Evolutionary conservation across 805 yeast genomes (phyloP).

Genomic region (Scheffersomyces amazonensis): DNA sequence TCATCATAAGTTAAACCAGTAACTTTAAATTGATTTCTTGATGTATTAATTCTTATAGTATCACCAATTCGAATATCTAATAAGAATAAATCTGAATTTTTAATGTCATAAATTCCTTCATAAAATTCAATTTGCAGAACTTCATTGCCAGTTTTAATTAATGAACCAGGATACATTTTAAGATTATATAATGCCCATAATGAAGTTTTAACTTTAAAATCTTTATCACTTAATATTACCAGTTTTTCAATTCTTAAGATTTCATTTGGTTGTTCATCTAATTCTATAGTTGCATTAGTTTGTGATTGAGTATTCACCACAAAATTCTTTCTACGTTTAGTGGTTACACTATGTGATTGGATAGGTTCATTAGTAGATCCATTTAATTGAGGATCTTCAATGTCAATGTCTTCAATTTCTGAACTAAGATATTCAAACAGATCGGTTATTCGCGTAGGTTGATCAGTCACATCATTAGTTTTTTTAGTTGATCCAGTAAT

Average conservation of each 20-base stretch:
- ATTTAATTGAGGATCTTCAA: not conserved
- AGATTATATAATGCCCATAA: constrained; percentile 56
- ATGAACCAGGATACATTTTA: constrained; percentile 49
- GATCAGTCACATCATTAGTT: not conserved
- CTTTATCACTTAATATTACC: constrained; percentile 7
- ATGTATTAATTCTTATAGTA: constrained; percentile 32
- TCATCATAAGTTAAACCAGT: constrained; percentile 36
- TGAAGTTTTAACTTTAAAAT: constrained; percentile 20
- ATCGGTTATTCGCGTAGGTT: not conserved
- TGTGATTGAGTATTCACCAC: constrained; percentile 15
- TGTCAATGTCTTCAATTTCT: not conserved
- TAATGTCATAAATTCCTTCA: constrained; percentile 35
- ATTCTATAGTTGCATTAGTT: not conserved
- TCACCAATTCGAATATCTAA: constrained; percentile 62
- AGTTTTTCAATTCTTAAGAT: constrained; percentile 11
- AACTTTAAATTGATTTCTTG: constrained; percentile 25
- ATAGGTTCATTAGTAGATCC: not conserved
- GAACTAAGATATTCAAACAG: not conserved
- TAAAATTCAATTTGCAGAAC: constrained; percentile 35
- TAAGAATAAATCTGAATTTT: constrained; percentile 36
- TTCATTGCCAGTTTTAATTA: constrained; percentile 25
- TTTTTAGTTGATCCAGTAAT: no score
- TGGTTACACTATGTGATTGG: not conserved
- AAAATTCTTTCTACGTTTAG: constrained; percentile 7
- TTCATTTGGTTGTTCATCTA: not conserved